Percentiles rank a stretch among this genome's conserved stretches.
Conservation (phyloP, 2,329 filamentous ascomycete genomes). For the Diplodia intermedia region DNA sequence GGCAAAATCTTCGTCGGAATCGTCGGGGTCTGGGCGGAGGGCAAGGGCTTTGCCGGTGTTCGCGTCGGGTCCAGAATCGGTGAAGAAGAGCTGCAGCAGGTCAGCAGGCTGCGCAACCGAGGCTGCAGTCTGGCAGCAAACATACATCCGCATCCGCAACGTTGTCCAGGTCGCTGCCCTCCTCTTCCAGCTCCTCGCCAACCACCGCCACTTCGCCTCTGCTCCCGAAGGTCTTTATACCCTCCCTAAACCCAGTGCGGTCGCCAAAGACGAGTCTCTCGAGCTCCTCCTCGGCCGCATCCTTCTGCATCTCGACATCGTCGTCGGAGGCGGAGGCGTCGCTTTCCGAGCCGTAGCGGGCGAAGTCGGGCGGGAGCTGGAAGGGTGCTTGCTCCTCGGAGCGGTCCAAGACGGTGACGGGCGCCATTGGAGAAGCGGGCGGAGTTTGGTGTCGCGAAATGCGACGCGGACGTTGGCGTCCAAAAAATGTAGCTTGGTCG, state of each 20-base stretch:
- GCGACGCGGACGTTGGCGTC: not conserved
- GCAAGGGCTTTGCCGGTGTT: constrained; percentile 49
- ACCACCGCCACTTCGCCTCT: constrained; percentile 43
- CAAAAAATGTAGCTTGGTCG: constrained; percentile 30
- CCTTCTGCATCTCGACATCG: constrained; percentile 64
- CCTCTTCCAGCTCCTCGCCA: constrained; percentile 56
- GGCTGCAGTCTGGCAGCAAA: not conserved
- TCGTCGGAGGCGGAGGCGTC: constrained; percentile 8
- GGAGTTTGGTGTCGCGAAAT: not conserved
- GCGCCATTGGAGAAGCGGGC: constrained; percentile 16
- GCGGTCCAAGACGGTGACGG: constrained; percentile 27
- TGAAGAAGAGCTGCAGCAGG: constrained; percentile 71
- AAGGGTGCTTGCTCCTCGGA: constrained; percentile 9
- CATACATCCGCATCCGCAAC: constrained; percentile 75
- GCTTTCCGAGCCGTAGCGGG: constrained; percentile 11
- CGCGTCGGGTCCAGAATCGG: constrained; percentile 69
- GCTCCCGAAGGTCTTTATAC: constrained; percentile 66
- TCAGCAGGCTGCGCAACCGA: constrained; percentile 2
- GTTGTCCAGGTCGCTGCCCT: constrained; percentile 61
- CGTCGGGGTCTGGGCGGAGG: constrained; percentile 50
- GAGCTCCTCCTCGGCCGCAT: constrained; percentile 82
- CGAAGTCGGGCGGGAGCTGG: constrained; percentile 27
- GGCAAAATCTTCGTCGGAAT: constrained; percentile 46
- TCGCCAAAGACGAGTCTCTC: constrained; percentile 90
- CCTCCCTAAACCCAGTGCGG: constrained; percentile 78